phyloP scores from a whole-genome alignment of 768 basidiomycete species.

The Boletus coccyginus region DNA sequence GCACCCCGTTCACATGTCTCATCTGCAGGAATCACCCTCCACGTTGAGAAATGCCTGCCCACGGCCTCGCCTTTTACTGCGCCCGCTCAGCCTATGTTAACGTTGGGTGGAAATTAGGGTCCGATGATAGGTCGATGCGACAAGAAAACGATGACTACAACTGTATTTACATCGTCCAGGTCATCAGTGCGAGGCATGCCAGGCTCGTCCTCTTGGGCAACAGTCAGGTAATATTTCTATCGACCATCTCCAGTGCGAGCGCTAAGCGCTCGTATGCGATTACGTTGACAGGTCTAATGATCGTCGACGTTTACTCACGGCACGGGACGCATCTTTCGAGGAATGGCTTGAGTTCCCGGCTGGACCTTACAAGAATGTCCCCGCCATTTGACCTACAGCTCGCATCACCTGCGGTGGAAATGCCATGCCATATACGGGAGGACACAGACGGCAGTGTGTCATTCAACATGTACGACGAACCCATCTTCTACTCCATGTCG shows the following conservation, averaged over 20 bases:
- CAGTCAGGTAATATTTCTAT: constrained; percentile 51
- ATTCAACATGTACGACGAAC: too few relatives aligned
- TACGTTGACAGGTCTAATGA: constrained; percentile 50
- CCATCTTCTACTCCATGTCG: too few relatives aligned
- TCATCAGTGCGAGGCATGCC: constrained; percentile 77
- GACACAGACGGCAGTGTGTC: too few relatives aligned
- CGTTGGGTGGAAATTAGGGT: constrained; percentile 67
- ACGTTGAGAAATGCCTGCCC: constrained; percentile 51
- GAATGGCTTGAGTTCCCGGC: too few relatives aligned
- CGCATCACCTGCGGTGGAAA: too few relatives aligned
- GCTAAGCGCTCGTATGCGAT: constrained; percentile 12
- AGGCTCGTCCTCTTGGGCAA: constrained; percentile 70
- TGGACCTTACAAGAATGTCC: too few relatives aligned
- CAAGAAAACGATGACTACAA: constrained; percentile 41
- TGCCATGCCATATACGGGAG: too few relatives aligned
- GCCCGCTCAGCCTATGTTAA: constrained; percentile 48
- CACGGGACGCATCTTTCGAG: constrained; percentile 72
- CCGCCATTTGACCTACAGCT: too few relatives aligned
- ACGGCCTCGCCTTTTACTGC: constrained; percentile 52
- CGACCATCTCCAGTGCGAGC: constrained; percentile 12
- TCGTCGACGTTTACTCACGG: constrained; percentile 70
- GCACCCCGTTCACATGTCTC: constrained; percentile 8
- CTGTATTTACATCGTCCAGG: constrained; percentile 72
- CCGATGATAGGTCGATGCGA: constrained; percentile 39
- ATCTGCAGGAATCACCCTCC: constrained; percentile 53